Evolutionary conservation across 192 early-diverging fungal genomes (phyloP).

Genomic region (Coemansia biformis): DNA sequence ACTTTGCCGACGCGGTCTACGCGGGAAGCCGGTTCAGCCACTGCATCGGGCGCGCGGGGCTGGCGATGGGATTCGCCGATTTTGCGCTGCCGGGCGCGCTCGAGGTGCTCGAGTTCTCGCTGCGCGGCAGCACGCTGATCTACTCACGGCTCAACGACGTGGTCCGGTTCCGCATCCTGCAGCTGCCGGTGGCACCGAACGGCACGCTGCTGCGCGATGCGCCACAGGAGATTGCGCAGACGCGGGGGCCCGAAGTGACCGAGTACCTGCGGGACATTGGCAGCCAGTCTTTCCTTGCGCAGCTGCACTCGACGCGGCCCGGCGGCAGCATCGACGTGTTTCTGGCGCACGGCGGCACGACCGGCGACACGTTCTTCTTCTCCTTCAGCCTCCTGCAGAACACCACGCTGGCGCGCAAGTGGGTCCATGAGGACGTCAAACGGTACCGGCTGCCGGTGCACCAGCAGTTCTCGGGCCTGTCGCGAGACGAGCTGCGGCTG

Average conservation of each 20-base stretch:
- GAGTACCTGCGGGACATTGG: conserved; percentile 43
- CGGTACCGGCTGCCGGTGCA: conserved; percentile 46
- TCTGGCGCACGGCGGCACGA: conserved; percentile 30
- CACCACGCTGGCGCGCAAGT: conserved; percentile 23
- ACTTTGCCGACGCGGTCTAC: conserved; percentile 33
- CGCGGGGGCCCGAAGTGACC: conserved; percentile 23
- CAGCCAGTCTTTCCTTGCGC: conserved; percentile 33
- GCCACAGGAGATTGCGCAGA: conserved; percentile 12
- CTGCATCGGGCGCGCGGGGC: conserved; percentile 32
- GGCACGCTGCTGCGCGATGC: conserved; percentile 19
- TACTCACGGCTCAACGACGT: conserved; percentile 46
- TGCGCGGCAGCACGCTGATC: conserved; percentile 37
- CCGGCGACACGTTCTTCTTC: conserved; percentile 45
- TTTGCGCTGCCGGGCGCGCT: conserved; percentile 29
- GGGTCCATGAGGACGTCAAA: conserved; percentile 35
- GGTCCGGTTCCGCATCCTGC: conserved; percentile 41
- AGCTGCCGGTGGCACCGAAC: conserved; percentile 14
- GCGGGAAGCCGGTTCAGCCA: conserved; percentile 15
- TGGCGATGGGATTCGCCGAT: conserved; percentile 17
- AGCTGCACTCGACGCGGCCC: conserved; percentile 41
- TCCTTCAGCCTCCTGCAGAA: conserved; percentile 48
- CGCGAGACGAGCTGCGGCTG: conserved; percentile 49
- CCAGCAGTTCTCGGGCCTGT: conserved; percentile 47
- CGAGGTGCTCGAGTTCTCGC: conserved; percentile 45
- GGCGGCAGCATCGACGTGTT: conserved; percentile 39